A percentile compares a stretch with the other conserved stretches of the same genome.
Conservation (phyloP, 2,329 filamentous ascomycete genomes). For the Fusarium sp. region DNA sequence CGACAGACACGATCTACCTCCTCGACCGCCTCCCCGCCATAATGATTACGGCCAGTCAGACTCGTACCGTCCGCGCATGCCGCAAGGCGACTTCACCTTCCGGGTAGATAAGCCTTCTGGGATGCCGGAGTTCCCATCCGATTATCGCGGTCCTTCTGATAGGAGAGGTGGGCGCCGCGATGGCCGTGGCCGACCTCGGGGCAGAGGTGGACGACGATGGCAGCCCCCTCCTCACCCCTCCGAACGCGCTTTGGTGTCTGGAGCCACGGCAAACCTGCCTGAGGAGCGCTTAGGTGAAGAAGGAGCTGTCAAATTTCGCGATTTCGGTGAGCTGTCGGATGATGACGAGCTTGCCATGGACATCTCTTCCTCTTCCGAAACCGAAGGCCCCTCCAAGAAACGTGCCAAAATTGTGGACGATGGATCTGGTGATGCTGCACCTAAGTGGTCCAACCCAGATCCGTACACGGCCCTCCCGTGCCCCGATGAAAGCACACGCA, state of each 20-base stretch:
- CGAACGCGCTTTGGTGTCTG: conserved; percentile 64
- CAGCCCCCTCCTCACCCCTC: conserved; percentile 57
- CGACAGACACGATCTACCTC: conserved; percentile 39
- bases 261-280: conserved; percentile 56
- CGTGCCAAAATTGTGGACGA: conserved; percentile 48
- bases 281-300: conserved; percentile 63
- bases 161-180: conserved; percentile 45
- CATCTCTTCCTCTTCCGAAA: conserved; percentile 59
- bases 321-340: conserved; percentile 70
- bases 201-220: conserved; percentile 51
- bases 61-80: conserved; percentile 51
- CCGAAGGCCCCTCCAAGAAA: conserved; percentile 59
- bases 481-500: conserved; percentile 76
- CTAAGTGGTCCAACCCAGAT: conserved; percentile 96
- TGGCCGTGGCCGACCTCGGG: conserved; percentile 43
- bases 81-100: conserved; percentile 68
- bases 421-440: conserved; percentile 61
- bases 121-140: conserved; percentile 53
- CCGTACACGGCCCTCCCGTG: conserved; percentile 91
- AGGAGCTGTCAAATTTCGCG: conserved; percentile 64
- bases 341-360: conserved; percentile 75
- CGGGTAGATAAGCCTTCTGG: conserved; percentile 65
- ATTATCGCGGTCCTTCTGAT: conserved; percentile 34
- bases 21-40: conserved; percentile 33
- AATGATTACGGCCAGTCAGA: conserved; percentile 44